Evolutionary conservation across 306 rosid species (phyloP), one percentile per base, ranked within the genome.

Genomic region (Cajanus cajan): DNA sequence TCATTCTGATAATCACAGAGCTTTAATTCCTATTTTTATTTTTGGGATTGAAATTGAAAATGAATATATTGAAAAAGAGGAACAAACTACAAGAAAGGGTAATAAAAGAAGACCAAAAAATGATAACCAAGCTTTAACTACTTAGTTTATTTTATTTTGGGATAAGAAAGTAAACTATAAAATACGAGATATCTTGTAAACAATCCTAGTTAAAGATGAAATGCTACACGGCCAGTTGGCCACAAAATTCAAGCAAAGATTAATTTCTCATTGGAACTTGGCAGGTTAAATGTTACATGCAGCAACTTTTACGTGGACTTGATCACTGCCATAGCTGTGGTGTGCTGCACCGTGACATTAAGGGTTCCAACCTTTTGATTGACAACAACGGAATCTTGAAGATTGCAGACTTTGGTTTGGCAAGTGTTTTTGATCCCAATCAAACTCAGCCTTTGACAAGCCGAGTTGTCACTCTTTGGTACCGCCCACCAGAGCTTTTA

Each of bases 401-500:
- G 82, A 93, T 93, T 73, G 98, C 96, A 4, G 98, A 93, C 79
- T 93, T 89, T 85, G 98, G 98, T 81, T 87, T 93, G 76, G 98
- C 98, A 31, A 93, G 98, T 82, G 73, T 89, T 73, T 90, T 86
- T 44, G 91, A 93, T 78, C 90, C 92, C 82, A 83, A 75, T 74
- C 93, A 88, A 88, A 85, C 33, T 68, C 98, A 89, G 68, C 96
- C 96, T 39, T 62, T 93, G 28, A 93, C 98, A 39, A 93, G 98
- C 82, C 96, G 98, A 71, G 98, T 93, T 78, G 98, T 93, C 72
- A 93, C 98, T 31, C 96, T 93, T 58, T 93, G 98, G 98, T 93
- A 93, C 40, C 86, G 98, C 16, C 98, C 98, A 3, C 98, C 96
- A 0, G 98, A 93, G 89, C 96, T 93, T 76, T 91, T 93, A 82